These are phyloP conservation scores for Hirsutella minnesotensis DNA, from an alignment of 2,329 filamentous ascomycete genomes.

Conservation along the genomic window DNA sequence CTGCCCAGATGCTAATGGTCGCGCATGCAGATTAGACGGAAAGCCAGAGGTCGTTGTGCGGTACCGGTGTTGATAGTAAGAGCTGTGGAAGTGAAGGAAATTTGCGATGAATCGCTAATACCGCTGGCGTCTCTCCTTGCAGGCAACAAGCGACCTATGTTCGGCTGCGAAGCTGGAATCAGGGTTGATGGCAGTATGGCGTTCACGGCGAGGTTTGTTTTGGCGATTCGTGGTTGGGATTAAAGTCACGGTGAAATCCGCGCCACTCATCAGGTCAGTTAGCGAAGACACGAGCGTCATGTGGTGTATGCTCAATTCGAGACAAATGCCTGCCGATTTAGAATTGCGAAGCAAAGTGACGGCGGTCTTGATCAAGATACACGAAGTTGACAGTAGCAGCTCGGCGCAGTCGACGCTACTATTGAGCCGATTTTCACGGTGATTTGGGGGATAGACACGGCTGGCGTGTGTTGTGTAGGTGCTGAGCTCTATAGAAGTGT, in stretches of 20 bases:
- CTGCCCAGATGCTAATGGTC: too few species aligned
- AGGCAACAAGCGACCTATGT: too few species aligned
- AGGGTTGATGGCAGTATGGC: too few species aligned
- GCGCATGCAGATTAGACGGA: too few species aligned
- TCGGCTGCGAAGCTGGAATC: too few species aligned
- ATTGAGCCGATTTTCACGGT: constrained; percentile 21
- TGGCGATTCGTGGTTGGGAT: constrained; percentile 15
- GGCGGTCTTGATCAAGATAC: constrained; percentile 16
- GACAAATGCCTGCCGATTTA: constrained; percentile 15
- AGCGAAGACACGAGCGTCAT: constrained; percentile 9
- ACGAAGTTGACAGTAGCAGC: constrained; percentile 16
- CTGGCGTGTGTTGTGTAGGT: constrained; percentile 21
- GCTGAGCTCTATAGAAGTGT: constrained; percentile 24
- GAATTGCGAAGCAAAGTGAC: constrained; percentile 13
- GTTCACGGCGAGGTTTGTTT: constrained; percentile 18
- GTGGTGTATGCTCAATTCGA: constrained; percentile 8
- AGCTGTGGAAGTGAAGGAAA: too few species aligned
- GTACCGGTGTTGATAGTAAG: too few species aligned
- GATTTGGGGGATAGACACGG: constrained; percentile 17
- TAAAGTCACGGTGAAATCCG: constrained; percentile 21
- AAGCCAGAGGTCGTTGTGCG: too few species aligned
- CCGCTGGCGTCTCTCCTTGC: too few species aligned
- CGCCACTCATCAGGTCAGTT: constrained; percentile 16
- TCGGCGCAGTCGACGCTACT: constrained; percentile 19
- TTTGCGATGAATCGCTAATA: too few species aligned